Percentiles rank a stretch among this genome's conserved stretches.
Conservation (phyloP, 768 basidiomycete genomes). For the Tulasnella sp. region DNA sequence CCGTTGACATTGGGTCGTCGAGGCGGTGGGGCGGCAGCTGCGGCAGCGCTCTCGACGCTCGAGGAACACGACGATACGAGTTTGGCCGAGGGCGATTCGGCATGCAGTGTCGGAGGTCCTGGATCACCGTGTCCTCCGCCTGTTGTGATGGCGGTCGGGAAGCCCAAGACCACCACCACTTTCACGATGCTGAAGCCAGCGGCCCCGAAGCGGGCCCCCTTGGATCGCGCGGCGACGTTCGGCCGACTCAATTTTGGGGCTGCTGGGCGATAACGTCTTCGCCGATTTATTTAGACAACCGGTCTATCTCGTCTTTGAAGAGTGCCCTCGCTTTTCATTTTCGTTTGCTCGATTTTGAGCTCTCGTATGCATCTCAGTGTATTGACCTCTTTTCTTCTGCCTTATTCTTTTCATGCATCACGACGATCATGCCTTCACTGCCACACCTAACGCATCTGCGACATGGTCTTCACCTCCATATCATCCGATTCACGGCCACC, state of each 20-base stretch:
- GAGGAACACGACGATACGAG: constrained; percentile 54
- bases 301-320: not conserved
- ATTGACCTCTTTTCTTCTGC: not conserved
- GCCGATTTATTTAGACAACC: not conserved
- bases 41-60: constrained; percentile 42
- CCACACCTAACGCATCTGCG: not conserved
- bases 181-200: not conserved
- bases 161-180: not conserved
- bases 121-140: constrained; percentile 84
- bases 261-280: not conserved
- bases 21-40: constrained; percentile 29
- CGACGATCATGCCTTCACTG: not conserved
- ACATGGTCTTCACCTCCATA: not conserved
- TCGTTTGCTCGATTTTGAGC: too few species aligned
- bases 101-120: constrained; percentile 48
- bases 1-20: constrained; percentile 51
- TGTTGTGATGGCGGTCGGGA: too few species aligned
- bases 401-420: not conserved
- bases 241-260: not conserved
- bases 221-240: constrained; percentile 5
- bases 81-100: constrained; percentile 38
- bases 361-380: not conserved
- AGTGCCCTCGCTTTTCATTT: not conserved
- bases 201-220: not conserved
- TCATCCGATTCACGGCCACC: not conserved